Base-by-base conservation (phyloP, 805 yeast genomes). In the Teunomyces pallodes region DNA sequence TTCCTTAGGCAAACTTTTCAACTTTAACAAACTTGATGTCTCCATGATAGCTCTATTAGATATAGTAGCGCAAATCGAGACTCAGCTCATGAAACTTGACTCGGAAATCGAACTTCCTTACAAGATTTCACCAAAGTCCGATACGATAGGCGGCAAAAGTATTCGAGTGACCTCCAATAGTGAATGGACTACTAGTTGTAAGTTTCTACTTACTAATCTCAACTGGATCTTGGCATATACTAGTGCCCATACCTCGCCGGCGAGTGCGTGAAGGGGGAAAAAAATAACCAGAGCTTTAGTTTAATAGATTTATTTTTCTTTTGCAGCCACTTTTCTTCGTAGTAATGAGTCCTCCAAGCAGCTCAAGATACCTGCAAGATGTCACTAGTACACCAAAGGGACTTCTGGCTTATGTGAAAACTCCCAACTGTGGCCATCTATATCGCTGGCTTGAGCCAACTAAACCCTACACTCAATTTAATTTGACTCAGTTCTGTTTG, bases 101-200 rank as follows among this genome's bases (percentile, higher is more conserved):
- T 57, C 67, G 4, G 75, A 73, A 8, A 75, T 84, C 40, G 88
- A 84, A 40, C 64, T 90, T 14, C 97, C 97, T 0, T 90, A 90
- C 61, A 68, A 69, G 14, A 88, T 91, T 65, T 75, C 79, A 1
- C 17, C 56, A 5, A 61, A 57, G 26, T 76, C 75, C 7, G 96
- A 87, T 52, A 77, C 78, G 45, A 85, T 92, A 31, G 96, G 94
- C 1, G 90, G 88, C 1, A 78, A 82, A 47, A 81, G 87, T 43
- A 84, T 92, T n/a, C 72, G 83, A 42, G 76, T 89, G 1, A 80
- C 87, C 1, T 78, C 87, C 2, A 85, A 84, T 61, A 81, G 82
- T 40, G 89, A 86, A 52, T 91, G 98, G 98, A 89, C 97, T 0
- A 80, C 85, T 24, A 92, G 96, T 0, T 90, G 96, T 67, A 86